Conservation (phyloP, 352 stramenopile genomes). For the Peronosclerospora sorghi region DNA sequence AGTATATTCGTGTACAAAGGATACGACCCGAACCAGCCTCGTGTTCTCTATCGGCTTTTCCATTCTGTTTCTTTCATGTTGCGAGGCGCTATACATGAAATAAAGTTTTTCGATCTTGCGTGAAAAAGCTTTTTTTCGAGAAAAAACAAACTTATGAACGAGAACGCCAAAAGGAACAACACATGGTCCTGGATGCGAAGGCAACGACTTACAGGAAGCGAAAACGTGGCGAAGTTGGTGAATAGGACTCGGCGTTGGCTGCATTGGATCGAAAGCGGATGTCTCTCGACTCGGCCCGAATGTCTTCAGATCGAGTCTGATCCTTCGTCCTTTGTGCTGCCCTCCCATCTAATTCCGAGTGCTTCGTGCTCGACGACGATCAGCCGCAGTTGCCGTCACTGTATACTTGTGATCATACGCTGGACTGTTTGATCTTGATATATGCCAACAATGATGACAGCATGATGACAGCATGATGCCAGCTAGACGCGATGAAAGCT, state of each 20-base stretch:
- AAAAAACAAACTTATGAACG: constrained; percentile 75
- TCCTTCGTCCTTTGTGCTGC: constrained; percentile 56
- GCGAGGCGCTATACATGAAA: constrained; percentile 95
- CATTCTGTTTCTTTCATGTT: constrained; percentile 99
- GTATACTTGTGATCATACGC: constrained; percentile 95
- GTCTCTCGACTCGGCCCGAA: constrained; percentile 87
- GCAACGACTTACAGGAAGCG: constrained; percentile 55
- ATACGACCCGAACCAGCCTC: constrained; percentile 95
- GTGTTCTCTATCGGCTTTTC: constrained; percentile 97
- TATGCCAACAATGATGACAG: constrained; percentile 86
- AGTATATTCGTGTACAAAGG: constrained; percentile 93
- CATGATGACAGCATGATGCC: constrained; percentile 55
- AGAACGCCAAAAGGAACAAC: constrained; percentile 54
- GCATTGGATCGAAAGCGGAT: constrained; percentile 86
- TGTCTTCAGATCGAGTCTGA: constrained; percentile 92
- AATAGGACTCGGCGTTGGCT: constrained; percentile 65
- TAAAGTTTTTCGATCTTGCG: constrained; percentile 97
- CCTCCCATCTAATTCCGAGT: constrained; percentile 93
- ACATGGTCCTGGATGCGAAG: constrained; percentile 60
- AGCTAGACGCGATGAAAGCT: constrained; percentile 65
- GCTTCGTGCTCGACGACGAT: constrained; percentile 99
- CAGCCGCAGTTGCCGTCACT: constrained; percentile 95
- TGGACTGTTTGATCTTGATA: constrained; percentile 97
- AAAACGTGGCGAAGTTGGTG: constrained; percentile 76
- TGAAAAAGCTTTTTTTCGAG: constrained; percentile 88